Evolutionary conservation across 306 rosid genomes (phyloP).

Genomic region (Cucumis hystrix): DNA sequence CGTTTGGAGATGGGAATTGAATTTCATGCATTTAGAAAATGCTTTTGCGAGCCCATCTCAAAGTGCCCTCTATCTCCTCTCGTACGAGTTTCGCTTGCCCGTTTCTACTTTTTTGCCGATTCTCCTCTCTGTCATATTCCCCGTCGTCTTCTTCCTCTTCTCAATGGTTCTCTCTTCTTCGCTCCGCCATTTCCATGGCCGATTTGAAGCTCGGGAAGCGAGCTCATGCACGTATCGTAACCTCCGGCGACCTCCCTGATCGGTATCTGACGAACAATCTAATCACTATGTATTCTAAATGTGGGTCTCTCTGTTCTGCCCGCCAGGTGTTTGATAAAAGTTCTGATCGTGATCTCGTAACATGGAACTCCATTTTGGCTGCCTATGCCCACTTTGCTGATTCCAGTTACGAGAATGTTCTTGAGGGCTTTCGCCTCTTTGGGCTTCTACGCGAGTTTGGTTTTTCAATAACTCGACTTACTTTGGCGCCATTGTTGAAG

Average conservation of each 20-base stretch:
- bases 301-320: conserved; percentile 45
- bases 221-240: conserved; percentile 42
- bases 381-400: conserved; percentile 38
- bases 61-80: conserved; percentile 13
- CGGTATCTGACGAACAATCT: conserved; percentile 58
- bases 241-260: conserved; percentile 26
- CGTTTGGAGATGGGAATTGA: not conserved
- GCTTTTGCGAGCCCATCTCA: conserved; percentile 24
- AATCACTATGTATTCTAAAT: conserved; percentile 51
- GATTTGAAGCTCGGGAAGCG: conserved; percentile 48
- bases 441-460: conserved; percentile 35
- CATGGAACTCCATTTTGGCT: conserved; percentile 72
- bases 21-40: conserved; percentile 1
- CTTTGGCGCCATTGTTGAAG: conserved; percentile 62
- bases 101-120: not conserved
- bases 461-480: conserved; percentile 34
- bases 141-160: conserved; percentile 12
- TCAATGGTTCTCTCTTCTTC: conserved; percentile 54
- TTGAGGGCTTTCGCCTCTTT: conserved; percentile 40
- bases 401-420: conserved; percentile 10
- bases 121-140: not conserved
- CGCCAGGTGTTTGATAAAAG: conserved; percentile 55
- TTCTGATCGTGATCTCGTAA: conserved; percentile 46
- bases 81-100: not conserved
- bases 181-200: conserved; percentile 37